These are phyloP conservation scores for Xylariaceae sp. DNA, from an alignment of 2,329 filamentous ascomycete genomes.

Conservation along the genomic window DNA sequence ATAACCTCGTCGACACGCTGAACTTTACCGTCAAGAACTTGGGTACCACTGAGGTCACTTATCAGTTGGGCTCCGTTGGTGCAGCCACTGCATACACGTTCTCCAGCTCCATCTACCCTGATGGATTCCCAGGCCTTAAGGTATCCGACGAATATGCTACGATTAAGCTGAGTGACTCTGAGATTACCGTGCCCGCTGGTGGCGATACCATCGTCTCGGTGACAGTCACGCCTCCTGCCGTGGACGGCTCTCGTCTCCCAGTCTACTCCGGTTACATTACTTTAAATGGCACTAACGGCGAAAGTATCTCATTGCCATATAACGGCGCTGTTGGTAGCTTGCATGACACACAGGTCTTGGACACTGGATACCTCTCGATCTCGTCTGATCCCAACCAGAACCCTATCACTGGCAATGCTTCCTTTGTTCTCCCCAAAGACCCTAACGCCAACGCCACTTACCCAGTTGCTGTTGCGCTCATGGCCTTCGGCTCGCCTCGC, in stretches of 20 bases:
- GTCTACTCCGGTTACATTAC: constrained; percentile 56
- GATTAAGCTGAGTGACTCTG: constrained; percentile 47
- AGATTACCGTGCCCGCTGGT: constrained; percentile 40
- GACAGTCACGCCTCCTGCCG: constrained; percentile 50
- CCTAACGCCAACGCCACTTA: constrained; percentile 38
- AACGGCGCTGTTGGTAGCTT: constrained; percentile 47
- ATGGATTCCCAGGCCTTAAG: constrained; percentile 52
- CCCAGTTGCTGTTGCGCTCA: constrained; percentile 48
- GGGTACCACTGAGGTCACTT: constrained; percentile 54
- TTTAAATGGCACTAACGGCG: constrained; percentile 51
- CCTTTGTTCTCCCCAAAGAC: constrained; percentile 36
- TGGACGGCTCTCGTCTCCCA: constrained; percentile 49
- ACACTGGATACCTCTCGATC: constrained; percentile 43
- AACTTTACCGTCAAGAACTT: constrained; percentile 64
- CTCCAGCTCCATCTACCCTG: constrained; percentile 45
- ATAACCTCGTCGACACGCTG: constrained; percentile 55
- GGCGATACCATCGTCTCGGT: constrained; percentile 47
- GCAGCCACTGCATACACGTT: constrained; percentile 62
- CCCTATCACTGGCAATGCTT: constrained; percentile 34
- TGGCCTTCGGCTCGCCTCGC: constrained; percentile 53
- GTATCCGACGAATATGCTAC: constrained; percentile 49
- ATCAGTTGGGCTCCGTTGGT: constrained; percentile 56
- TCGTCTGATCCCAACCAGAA: constrained; percentile 42
- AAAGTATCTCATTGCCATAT: constrained; percentile 43
- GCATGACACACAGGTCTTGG: constrained; percentile 43